Evolutionary conservation across 2,329 filamentous ascomycete species (phyloP).

Genomic region (Remersonia thermophila): DNA sequence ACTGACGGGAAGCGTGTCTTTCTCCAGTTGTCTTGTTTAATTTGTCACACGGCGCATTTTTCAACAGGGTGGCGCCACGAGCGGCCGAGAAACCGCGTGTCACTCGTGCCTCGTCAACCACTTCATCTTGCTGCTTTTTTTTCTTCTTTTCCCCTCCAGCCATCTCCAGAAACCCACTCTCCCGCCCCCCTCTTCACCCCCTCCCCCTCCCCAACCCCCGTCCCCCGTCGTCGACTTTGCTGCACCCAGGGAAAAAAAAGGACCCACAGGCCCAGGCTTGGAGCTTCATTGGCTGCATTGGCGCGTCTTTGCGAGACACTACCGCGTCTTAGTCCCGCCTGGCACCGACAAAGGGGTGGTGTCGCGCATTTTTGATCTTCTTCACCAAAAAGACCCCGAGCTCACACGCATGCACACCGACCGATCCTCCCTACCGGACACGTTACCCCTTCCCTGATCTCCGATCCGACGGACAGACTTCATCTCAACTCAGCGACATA

Average conservation of each 20-base stretch:
- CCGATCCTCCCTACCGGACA: too few relatives aligned
- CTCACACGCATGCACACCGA: too few relatives aligned
- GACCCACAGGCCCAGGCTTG: too few relatives aligned
- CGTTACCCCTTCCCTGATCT: not conserved
- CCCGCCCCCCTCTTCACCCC: too few relatives aligned
- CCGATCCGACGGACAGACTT: not conserved
- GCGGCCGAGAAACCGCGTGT: constrained; percentile 7
- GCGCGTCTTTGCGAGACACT: not conserved
- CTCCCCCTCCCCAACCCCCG: too few relatives aligned
- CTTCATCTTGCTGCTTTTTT: constrained; percentile 1
- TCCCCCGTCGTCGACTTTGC: too few relatives aligned
- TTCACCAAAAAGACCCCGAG: too few relatives aligned
- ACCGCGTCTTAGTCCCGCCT: too few relatives aligned
- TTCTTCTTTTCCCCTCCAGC: constrained; percentile 1
- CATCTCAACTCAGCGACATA: not conserved
- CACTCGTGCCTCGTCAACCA: not conserved
- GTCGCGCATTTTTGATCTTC: not conserved
- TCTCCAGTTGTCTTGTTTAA: too few relatives aligned
- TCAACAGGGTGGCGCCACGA: constrained; percentile 15
- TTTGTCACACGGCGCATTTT: constrained; percentile 16
- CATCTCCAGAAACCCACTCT: constrained; percentile 3
- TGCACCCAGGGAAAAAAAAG: too few relatives aligned
- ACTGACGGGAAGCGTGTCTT: constrained; percentile 8
- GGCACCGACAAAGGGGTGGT: constrained; percentile 4
- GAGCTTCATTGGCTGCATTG: not conserved